Evolutionary conservation across 805 yeast species (phyloP).

Genomic region (Pichia heedii): DNA sequence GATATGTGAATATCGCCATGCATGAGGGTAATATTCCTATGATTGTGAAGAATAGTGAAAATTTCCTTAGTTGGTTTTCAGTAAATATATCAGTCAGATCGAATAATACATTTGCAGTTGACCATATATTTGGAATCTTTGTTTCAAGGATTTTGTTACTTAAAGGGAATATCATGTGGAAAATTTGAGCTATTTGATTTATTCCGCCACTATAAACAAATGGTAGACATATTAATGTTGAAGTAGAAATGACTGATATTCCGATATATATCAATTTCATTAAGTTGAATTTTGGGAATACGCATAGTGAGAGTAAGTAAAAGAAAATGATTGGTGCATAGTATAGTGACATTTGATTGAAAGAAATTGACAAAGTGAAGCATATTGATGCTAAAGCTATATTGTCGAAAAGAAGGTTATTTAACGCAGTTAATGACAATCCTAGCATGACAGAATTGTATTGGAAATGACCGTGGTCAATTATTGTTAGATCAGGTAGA

Average conservation of each 20-base stretch:
- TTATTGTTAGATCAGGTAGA: conserved; percentile 73
- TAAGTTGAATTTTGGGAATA: conserved; percentile 36
- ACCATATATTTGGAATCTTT: conserved; percentile 97
- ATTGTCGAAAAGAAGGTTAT: conserved; percentile 54
- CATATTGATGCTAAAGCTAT: conserved; percentile 61
- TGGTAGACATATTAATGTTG: conserved; percentile 48
- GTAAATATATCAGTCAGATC: conserved; percentile 56
- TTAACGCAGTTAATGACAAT: conserved; percentile 57
- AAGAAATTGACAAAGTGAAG: conserved; percentile 70
- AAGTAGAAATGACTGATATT: conserved; percentile 49
- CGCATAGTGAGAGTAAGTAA: conserved; percentile 54
- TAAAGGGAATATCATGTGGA: conserved; percentile 78
- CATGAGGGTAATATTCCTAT: conserved; percentile 49
- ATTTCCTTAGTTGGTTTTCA: conserved; percentile 46
- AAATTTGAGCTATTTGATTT: conserved; percentile 45
- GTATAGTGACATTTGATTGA: conserved; percentile 94
- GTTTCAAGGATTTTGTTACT: conserved; percentile 93
- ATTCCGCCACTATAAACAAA: conserved; percentile 41
- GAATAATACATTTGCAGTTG: conserved; percentile 73
- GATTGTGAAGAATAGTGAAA: conserved; percentile 48
- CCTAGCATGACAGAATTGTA: conserved; percentile 94
- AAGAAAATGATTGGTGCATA: conserved; percentile 85
- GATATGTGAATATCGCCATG: conserved; percentile 38
- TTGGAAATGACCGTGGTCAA: conserved; percentile 98
- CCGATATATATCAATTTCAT: conserved; percentile 55